phyloP scores from a whole-genome alignment of 2,329 filamentous ascomycete species.

The Cryphonectria parasitica region DNA sequence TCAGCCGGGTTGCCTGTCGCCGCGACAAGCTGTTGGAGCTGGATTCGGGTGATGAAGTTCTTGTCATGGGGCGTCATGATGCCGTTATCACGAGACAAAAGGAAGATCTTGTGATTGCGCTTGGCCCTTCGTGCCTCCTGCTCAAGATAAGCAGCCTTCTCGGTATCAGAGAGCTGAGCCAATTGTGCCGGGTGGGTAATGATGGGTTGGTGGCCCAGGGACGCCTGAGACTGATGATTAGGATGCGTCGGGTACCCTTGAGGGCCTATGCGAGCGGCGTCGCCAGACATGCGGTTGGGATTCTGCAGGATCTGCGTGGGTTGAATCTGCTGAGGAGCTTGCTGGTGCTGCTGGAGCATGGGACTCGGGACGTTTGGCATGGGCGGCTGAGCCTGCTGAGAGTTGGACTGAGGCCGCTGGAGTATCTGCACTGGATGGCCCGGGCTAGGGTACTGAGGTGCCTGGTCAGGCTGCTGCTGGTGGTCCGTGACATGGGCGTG shows the following conservation, averaged over 20 bases:
- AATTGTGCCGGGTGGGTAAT: slow-evolving; percentile 72
- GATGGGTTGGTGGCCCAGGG: slow-evolving; percentile 59
- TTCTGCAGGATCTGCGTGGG: slow-evolving; percentile 82
- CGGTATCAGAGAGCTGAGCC: slow-evolving; percentile 78
- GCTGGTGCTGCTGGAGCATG: slow-evolving; percentile 32
- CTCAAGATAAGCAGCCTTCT: slow-evolving; percentile 80
- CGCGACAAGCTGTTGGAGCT: slow-evolving; percentile 92
- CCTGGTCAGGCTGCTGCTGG: slow-evolving; percentile 36
- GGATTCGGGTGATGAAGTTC: slow-evolving; percentile 98
- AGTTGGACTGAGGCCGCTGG: slow-evolving; percentile 54
- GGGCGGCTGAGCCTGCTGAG: slow-evolving; percentile 39
- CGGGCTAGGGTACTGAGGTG: slow-evolving; percentile 41
- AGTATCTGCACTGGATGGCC: slow-evolving; percentile 59
- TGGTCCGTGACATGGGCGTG: slow-evolving; percentile 35
- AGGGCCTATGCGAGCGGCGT: slow-evolving; percentile 44
- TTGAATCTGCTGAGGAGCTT: slow-evolving; percentile 44
- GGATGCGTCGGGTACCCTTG: slow-evolving; percentile 37
- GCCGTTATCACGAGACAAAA: slow-evolving; percentile 91
- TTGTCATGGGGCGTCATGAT: slow-evolving; percentile 99
- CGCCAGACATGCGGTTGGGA: slow-evolving; percentile 65
- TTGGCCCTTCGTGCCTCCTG: slow-evolving; percentile 96
- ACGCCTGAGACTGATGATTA: slow-evolving; percentile 53
- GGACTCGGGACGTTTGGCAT: slow-evolving; percentile 38
- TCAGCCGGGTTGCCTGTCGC: slow-evolving; percentile 88
- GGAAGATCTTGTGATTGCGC: slow-evolving; percentile 96